Percentiles rank a stretch among this genome's conserved stretches.
phyloP scores from a whole-genome alignment of 139 green algal genomes.

The Closterium sp. region DNA sequence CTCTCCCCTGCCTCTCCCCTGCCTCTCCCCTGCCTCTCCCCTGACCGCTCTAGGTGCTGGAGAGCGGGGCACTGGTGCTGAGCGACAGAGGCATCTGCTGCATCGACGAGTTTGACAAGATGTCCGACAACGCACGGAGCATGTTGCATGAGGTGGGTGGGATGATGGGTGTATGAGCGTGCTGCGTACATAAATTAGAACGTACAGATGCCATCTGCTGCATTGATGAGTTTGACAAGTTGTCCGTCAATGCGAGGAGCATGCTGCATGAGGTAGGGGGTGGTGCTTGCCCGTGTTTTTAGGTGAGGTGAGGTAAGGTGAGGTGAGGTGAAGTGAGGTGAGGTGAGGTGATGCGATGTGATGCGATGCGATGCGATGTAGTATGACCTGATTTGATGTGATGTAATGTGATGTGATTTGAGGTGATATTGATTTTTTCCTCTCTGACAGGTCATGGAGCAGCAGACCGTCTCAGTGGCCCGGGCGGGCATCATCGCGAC shows the following conservation, averaged over 20 bases:
- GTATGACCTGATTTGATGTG: no score
- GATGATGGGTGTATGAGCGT: no score
- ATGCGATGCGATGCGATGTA: neutral
- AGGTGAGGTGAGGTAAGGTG: no score
- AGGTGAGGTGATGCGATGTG: no score
- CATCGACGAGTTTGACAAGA: conserved; percentile 90
- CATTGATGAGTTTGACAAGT: conserved; percentile 99
- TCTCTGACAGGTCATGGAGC: conserved; percentile 79
- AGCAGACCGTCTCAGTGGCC: neutral
- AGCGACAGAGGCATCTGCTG: conserved; percentile 91
- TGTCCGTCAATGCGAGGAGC: conserved; percentile 85
- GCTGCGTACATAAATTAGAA: no score
- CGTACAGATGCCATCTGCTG: conserved; percentile 82
- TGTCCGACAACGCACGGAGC: conserved; percentile 77
- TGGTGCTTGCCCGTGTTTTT: no score
- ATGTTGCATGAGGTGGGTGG: conserved; percentile 74
- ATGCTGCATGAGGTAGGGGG: conserved; percentile 74
- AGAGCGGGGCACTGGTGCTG: conserved; percentile 94
- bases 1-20: conserved; percentile 10
- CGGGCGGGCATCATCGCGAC: conserved; percentile 95
- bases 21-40: neutral
- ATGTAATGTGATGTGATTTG: no score
- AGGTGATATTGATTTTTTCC: no score
- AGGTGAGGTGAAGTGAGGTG: no score
- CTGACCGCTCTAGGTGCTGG: conserved; percentile 69